Conservation (phyloP, 331 rosid genomes). For the Telfairia occidentalis region DNA sequence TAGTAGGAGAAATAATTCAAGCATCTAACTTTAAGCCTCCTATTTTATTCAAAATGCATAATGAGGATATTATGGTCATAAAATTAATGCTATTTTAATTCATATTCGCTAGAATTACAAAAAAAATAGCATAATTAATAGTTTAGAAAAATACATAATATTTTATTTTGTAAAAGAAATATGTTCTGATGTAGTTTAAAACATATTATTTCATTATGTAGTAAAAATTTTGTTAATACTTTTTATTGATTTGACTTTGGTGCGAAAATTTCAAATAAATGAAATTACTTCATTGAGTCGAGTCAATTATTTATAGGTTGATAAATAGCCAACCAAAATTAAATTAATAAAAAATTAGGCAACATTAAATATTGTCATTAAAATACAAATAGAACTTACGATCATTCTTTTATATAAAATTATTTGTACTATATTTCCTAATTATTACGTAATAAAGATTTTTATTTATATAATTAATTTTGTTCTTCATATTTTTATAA, state of each 20-base stretch:
- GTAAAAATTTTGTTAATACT: background rate
- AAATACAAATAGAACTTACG: no score
- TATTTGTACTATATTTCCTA: background rate
- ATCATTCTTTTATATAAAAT: no score
- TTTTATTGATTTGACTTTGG: background rate
- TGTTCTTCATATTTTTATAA: background rate
- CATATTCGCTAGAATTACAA: background rate
- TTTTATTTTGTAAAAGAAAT: background rate
- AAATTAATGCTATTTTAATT: background rate
- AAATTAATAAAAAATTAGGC: background rate
- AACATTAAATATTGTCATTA: background rate
- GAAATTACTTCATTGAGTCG: background rate
- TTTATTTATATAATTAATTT: background rate
- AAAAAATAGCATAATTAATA: background rate
- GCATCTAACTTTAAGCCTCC: background rate
- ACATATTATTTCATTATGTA: background rate
- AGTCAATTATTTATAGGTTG: background rate
- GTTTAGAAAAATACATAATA: no score
- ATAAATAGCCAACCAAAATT: background rate
- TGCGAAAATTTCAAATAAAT: background rate
- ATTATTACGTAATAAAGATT: background rate
- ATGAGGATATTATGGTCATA: background rate
- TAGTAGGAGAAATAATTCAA: background rate
- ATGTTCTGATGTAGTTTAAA: background rate
- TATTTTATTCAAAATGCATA: background rate